A percentile compares a stretch with the other conserved stretches of the same genome.
Evolutionary conservation across 106 monocot genomes (phyloP).

Genomic region (Apostasia ramifera): DNA sequence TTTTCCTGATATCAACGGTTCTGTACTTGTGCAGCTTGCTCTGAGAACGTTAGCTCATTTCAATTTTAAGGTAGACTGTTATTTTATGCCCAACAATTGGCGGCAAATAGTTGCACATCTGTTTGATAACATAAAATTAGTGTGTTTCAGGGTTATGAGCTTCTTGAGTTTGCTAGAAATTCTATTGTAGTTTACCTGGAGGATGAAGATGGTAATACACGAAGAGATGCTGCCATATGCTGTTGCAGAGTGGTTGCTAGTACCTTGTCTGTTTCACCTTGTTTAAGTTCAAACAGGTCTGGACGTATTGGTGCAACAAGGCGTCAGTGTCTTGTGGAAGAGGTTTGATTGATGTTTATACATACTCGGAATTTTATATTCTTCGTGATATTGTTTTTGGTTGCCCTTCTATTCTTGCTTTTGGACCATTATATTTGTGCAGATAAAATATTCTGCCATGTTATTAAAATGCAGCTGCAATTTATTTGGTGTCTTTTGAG

Average conservation of each 20-base stretch:
- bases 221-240: slow-evolving; percentile 88
- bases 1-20: slow-evolving; percentile 44
- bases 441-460: too few relatives aligned
- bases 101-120: neutral
- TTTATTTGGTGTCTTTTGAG: too few relatives aligned
- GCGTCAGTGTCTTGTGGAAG: slow-evolving; percentile 73
- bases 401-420: neutral
- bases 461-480: too few relatives aligned
- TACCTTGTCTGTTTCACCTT: slow-evolving; percentile 39
- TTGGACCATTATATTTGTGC: neutral
- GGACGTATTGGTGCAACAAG: slow-evolving; percentile 65
- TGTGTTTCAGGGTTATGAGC: slow-evolving; percentile 76
- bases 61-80: slow-evolving; percentile 75
- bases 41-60: slow-evolving; percentile 75
- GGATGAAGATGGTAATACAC: slow-evolving; percentile 90
- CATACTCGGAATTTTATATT: neutral
- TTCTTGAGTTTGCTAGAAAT: slow-evolving; percentile 87
- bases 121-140: slow-evolving; percentile 5
- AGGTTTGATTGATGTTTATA: slow-evolving; percentile 37
- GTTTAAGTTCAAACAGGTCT: slow-evolving; percentile 52
- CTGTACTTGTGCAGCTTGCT: slow-evolving; percentile 83
- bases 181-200: slow-evolving; percentile 87
- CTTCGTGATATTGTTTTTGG: too few relatives aligned
- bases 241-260: slow-evolving; percentile 87
- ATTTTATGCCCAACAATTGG: neutral